phyloP scores from a whole-genome alignment of 192 early-diverging fungal species.

The Coemansia asiatica region DNA sequence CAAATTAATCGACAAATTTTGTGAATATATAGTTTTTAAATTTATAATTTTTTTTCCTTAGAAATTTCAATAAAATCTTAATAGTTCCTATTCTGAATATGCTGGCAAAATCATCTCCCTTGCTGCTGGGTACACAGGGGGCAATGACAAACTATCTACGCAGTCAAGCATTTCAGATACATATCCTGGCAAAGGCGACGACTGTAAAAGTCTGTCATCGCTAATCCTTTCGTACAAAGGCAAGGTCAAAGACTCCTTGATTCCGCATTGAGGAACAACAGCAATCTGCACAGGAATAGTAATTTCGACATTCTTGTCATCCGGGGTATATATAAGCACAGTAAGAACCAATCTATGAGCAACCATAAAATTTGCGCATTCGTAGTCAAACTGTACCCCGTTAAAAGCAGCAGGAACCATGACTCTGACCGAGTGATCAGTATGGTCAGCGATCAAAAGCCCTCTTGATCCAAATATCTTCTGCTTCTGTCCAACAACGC shows the following conservation, averaged over 20 bases:
- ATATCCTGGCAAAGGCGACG: background rate
- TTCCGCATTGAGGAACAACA: constrained; percentile 16
- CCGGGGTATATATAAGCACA: constrained; percentile 13
- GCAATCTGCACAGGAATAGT: constrained; percentile 19
- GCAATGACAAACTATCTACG: background rate
- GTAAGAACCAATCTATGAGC: constrained; percentile 19
- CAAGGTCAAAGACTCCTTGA: constrained; percentile 6
- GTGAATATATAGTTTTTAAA: background rate
- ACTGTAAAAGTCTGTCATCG: constrained; percentile 18
- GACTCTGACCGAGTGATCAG: constrained; percentile 5
- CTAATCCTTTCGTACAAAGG: constrained; percentile 17
- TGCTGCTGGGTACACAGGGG: background rate
- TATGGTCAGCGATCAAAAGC: background rate
- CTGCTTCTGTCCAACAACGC: constrained; percentile 13
- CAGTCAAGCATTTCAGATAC: background rate
- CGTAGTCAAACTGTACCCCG: constrained; percentile 17
- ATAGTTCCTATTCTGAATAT: background rate
- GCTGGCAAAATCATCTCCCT: background rate
- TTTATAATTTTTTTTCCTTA: background rate
- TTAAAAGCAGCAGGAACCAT: constrained; percentile 5
- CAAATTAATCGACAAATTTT: background rate
- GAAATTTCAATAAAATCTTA: background rate
- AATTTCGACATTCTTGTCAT: constrained; percentile 15
- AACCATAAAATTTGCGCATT: constrained; percentile 9
- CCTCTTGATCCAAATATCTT: constrained; percentile 12